Evolutionary conservation across 495 filamentous ascomycete genomes (phyloP), one percentile per base, ranked within the genome.

Genomic region (Talaromyces proteolyticus): DNA sequence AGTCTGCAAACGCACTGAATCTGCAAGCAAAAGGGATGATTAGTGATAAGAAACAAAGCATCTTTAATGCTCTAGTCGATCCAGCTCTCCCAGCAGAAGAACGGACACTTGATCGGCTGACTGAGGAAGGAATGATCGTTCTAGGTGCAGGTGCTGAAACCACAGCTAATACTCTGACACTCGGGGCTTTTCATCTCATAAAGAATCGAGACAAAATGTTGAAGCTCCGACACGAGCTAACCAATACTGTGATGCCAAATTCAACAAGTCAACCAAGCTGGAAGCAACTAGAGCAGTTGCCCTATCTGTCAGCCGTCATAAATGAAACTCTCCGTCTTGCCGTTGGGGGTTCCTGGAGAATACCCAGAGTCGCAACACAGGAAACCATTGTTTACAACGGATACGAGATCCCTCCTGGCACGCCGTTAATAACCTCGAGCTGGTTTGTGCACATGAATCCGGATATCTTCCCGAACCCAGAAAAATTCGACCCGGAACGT

Each of bases 311-410:
- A 26, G 74, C 63, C 0, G 57, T 71, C 7, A 58, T 76, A 11
- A 57, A 68, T 37, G 73, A 76, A 51, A 63, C 63, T 3, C 50
- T 72, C 18, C 64, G 74, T n/a, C 59, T 76, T 10, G 18, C 11
- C 22, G 11, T 19, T 16, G 67, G 70, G 12, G 44, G 63, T 3
- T 53, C 54, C 4, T 55, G 44, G 12, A 61, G 74, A 1, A 53
- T 64, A 1, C 58, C 70, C 3, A 58, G 72, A 5, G 49, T 67
- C 12, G 65, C 69, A 19, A 17, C 45, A 14, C 11, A 12, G 24
- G 24, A 8, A 42, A 14, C 14, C 8, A 11, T 2, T 34, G 10
- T 2, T n/a, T 6, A n/a, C n/a, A 21, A 17, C 20, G 6, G 7
- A 16, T 37, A 34, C 6, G 2, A 46, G 3, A 70, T 72, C 16